Percentiles rank a stretch among this genome's conserved stretches.
Conservation (phyloP, 2,329 filamentous ascomycete species). For the Trichoderma oligosporum region DNA sequence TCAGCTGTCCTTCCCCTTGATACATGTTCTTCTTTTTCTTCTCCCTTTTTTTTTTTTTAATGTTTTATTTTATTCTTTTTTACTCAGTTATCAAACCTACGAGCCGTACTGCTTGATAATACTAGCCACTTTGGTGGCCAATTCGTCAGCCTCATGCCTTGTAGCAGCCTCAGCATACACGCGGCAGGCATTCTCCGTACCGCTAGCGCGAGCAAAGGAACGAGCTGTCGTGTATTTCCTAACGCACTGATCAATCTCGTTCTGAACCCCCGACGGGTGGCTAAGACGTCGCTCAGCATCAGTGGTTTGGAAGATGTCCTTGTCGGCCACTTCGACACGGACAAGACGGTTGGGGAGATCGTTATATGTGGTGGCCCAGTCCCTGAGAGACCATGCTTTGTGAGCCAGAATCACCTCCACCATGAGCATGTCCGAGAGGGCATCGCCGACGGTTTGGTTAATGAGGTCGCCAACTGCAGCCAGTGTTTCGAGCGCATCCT, state of each 20-base stretch:
- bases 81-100: conserved; percentile 19
- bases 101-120: conserved; percentile 61
- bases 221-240: conserved; percentile 87
- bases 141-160: conserved; percentile 82
- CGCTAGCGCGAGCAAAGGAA: conserved; percentile 86
- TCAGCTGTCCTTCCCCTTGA: not conserved
- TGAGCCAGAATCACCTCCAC: conserved; percentile 95
- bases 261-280: conserved; percentile 73
- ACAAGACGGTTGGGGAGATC: conserved; percentile 95
- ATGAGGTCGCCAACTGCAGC: conserved; percentile 83
- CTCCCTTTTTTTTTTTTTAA: not conserved
- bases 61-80: not conserved
- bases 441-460: conserved; percentile 97
- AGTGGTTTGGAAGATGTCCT: conserved; percentile 84
- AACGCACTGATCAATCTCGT: conserved; percentile 80
- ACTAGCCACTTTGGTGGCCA: conserved; percentile 76
- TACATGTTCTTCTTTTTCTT: not conserved
- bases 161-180: conserved; percentile 95
- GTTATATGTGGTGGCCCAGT: conserved; percentile 90
- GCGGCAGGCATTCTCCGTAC: conserved; percentile 92
- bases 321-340: conserved; percentile 82
- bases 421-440: conserved; percentile 90
- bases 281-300: conserved; percentile 88
- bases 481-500: conserved; percentile 81
- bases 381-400: conserved; percentile 83